These are phyloP conservation scores for Schizothecium vesticola DNA, from an alignment of 495 filamentous ascomycete genomes.

Conservation along the genomic window DNA sequence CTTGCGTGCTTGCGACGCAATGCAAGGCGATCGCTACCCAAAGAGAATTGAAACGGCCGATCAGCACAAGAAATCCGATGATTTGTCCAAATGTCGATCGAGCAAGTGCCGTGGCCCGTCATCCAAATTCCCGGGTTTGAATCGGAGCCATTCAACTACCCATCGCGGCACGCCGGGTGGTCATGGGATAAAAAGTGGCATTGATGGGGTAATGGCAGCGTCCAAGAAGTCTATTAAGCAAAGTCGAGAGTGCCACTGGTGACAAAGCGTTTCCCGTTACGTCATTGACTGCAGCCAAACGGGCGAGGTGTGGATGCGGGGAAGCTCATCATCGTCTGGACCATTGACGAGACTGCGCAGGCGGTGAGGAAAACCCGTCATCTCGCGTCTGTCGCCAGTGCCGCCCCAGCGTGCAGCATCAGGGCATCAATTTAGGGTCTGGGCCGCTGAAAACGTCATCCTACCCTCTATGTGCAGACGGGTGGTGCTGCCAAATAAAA, in stretches of 20 bases:
- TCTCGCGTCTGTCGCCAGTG: background rate
- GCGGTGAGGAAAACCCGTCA: background rate
- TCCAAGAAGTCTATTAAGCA: background rate
- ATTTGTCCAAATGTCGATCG: background rate
- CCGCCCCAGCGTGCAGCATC: background rate
- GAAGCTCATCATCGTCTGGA: background rate
- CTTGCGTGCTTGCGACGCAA: background rate
- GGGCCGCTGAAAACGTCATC: background rate
- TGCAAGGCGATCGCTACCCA: background rate
- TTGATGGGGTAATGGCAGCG: background rate
- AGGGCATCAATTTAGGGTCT: background rate
- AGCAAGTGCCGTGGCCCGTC: background rate
- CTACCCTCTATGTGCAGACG: background rate
- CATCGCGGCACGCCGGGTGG: too few relatives aligned
- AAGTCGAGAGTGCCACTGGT: background rate
- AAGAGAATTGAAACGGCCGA: background rate
- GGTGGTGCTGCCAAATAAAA: background rate
- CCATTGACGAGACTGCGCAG: background rate
- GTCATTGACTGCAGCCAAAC: background rate
- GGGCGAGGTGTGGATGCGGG: background rate
- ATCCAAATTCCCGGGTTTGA: background rate
- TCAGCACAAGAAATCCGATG: background rate
- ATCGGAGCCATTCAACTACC: background rate
- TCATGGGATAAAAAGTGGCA: background rate
- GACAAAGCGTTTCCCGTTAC: background rate